Conservation (phyloP, 1,284 basidiomycete genomes). For the Moesziomyces sp. region DNA sequence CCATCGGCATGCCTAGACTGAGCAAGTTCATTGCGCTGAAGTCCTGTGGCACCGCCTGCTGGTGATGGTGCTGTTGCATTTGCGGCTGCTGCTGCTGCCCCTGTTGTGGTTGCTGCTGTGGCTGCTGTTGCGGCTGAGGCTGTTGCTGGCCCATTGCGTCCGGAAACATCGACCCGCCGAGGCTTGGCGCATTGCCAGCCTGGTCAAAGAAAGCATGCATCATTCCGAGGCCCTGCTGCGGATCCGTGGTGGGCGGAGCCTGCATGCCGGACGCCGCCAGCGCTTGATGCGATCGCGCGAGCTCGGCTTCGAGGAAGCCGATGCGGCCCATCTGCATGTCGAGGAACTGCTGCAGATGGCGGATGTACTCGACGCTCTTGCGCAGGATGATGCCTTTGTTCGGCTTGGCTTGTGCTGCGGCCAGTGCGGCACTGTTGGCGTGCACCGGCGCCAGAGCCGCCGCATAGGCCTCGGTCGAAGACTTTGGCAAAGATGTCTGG, state of each 20-base stretch:
- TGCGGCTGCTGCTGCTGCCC: conserved; percentile 8
- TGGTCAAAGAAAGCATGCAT: conserved; percentile 47
- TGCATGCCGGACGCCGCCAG: conserved; percentile 45
- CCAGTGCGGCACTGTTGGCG: conserved; percentile 54
- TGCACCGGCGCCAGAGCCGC: conserved; percentile 56
- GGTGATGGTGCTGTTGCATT: conserved; percentile 16
- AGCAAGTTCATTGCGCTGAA: conserved; percentile 47
- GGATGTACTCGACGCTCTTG: conserved; percentile 66
- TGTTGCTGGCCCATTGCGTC: background rate
- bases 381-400: conserved; percentile 67
- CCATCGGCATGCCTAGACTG: conserved; percentile 41
- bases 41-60: conserved; percentile 25
- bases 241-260: conserved; percentile 42
- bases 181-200: conserved; percentile 6
- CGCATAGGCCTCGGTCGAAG: conserved; percentile 48
- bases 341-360: conserved; percentile 63
- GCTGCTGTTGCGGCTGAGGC: conserved; percentile 25
- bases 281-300: conserved; percentile 42
- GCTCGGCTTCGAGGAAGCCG: conserved; percentile 56
- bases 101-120: conserved; percentile 13
- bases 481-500: conserved; percentile 33
- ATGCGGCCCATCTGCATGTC: conserved; percentile 60
- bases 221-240: conserved; percentile 44
- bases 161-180: conserved; percentile 12
- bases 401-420: conserved; percentile 63